Conservation (phyloP, 257 asterid genomes). For the Solanum pinnatisectum region DNA sequence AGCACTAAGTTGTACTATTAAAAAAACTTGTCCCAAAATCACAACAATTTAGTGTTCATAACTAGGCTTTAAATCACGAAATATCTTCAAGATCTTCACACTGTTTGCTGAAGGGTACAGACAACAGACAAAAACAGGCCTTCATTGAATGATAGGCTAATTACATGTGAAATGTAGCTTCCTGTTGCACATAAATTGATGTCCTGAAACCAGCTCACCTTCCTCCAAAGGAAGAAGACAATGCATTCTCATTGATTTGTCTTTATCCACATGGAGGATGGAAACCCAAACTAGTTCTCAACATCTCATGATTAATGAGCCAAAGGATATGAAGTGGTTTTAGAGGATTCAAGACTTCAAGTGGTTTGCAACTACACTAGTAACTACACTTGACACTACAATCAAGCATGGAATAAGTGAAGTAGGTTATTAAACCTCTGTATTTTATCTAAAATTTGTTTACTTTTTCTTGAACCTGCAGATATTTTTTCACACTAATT, state of each 20-base stretch:
- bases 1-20: background rate
- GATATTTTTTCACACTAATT: background rate
- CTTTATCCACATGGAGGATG: background rate
- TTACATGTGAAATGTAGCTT: background rate
- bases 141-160: background rate
- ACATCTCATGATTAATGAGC: background rate
- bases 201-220: background rate
- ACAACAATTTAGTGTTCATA: background rate
- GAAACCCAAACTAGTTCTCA: background rate
- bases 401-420: background rate
- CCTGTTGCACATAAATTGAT: background rate
- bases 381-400: background rate
- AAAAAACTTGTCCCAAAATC: background rate
- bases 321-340: background rate
- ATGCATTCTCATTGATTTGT: background rate
- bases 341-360: background rate
- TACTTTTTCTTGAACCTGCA: background rate
- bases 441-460: background rate
- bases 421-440: background rate
- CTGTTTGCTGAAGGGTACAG: background rate
- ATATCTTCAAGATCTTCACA: background rate
- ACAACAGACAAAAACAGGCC: background rate
- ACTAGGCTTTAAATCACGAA: background rate
- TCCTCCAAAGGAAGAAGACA: background rate
- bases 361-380: background rate